Conservation (phyloP, 345 rosid species). For the Conringia planisiliqua region DNA sequence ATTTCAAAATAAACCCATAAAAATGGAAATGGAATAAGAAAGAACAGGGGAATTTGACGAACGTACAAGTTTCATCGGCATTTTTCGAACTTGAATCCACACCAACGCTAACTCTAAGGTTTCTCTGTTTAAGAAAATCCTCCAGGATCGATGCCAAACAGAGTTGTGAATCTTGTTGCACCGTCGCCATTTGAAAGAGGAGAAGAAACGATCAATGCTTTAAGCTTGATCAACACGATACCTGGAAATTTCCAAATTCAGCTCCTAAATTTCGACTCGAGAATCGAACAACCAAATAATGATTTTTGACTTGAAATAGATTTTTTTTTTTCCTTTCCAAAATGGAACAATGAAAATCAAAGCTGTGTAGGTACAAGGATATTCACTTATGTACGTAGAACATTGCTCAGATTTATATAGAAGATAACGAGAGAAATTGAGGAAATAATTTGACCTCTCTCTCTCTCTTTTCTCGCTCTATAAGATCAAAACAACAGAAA, state of each 20-base stretch:
- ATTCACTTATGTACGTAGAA: conserved; percentile 1
- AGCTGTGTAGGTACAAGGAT: conserved; percentile 9
- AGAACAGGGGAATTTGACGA: neutral
- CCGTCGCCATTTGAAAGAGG: conserved; percentile 50
- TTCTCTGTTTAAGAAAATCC: conserved; percentile 61
- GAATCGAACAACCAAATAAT: neutral
- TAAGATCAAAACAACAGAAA: neutral
- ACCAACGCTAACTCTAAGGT: conserved; percentile 31
- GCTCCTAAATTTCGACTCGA: neutral
- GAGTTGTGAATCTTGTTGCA: conserved; percentile 42
- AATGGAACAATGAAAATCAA: neutral
- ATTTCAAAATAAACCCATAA: neutral
- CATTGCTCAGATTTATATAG: conserved; percentile 19
- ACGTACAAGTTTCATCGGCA: conserved; percentile 66
- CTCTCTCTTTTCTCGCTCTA: neutral
- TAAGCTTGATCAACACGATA: conserved; percentile 32
- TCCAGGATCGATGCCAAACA: conserved; percentile 68
- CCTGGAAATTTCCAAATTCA: neutral
- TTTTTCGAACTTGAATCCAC: conserved; percentile 46
- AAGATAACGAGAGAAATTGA: neutral
- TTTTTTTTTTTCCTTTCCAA: neutral
- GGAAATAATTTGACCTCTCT: conserved; percentile 7
- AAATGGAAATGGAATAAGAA: neutral
- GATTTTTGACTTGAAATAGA: neutral
- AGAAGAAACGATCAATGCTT: conserved; percentile 13